Evolutionary conservation across 495 filamentous ascomycete species (phyloP).

Genomic region (Penicillium lagena): DNA sequence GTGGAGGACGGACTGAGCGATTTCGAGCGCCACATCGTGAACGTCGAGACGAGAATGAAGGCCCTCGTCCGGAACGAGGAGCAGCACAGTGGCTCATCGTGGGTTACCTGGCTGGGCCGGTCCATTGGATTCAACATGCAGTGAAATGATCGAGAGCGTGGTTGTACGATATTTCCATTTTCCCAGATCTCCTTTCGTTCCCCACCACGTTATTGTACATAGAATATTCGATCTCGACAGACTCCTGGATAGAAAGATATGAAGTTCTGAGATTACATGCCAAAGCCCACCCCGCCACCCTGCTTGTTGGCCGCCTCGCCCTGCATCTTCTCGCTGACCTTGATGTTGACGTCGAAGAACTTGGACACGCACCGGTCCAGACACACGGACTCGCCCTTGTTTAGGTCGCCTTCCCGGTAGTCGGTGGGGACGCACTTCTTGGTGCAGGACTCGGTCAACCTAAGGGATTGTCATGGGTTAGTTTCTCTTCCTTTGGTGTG

Average conservation of each 20-base stretch:
- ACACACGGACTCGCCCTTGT: conserved; percentile 98
- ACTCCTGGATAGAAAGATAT: too few species aligned
- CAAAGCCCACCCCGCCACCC: conserved; percentile 42
- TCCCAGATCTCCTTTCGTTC: conserved; percentile 4
- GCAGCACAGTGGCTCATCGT: conserved; percentile 55
- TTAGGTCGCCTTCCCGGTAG: conserved; percentile 91
- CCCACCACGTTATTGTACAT: conserved; percentile 6
- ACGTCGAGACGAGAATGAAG: conserved; percentile 67
- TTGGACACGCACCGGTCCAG: conserved; percentile 93
- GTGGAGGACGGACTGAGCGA: conserved; percentile 78
- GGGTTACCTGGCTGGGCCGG: conserved; percentile 40
- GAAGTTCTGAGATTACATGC: conserved; percentile 35
- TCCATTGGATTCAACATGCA: conserved; percentile 25
- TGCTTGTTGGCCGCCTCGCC: conserved; percentile 50
- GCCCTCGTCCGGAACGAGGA: conserved; percentile 60
- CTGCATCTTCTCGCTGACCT: conserved; percentile 81
- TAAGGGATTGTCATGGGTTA: conserved; percentile 22
- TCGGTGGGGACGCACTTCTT: conserved; percentile 85
- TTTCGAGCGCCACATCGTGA: conserved; percentile 73
- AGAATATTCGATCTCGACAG: too few species aligned
- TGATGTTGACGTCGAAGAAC: conserved; percentile 97
- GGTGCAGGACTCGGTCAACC: conserved; percentile 79
- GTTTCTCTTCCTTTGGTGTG: too few species aligned
- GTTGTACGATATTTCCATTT: conserved; percentile 15
- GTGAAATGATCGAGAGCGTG: conserved; percentile 1